A percentile compares a stretch with the other conserved stretches of the same genome.
Conservation (phyloP, 2,329 filamentous ascomycete genomes). For the Venturia effusa region DNA sequence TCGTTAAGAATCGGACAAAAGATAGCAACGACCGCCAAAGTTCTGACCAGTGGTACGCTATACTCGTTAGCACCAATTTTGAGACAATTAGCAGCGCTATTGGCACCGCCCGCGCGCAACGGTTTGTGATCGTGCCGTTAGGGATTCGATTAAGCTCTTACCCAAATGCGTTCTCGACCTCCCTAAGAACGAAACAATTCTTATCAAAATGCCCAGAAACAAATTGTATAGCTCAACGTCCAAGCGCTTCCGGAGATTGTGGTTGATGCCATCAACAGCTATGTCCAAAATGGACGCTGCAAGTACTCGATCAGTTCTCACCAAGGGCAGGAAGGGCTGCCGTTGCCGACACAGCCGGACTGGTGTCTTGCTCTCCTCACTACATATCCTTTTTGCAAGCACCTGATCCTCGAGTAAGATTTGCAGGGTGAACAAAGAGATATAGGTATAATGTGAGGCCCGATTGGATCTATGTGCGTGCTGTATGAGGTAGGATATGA, state of each 20-base stretch:
- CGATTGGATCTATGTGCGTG: slow-evolving; percentile 79
- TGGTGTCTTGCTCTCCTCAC: slow-evolving; percentile 58
- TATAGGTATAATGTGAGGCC: slow-evolving; percentile 70
- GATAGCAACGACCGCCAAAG: slow-evolving; percentile 83
- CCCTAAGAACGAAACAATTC: slow-evolving; percentile 74
- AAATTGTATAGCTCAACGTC: slow-evolving; percentile 80
- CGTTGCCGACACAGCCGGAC: slow-evolving; percentile 85
- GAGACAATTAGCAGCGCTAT: neutral
- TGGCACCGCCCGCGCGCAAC: neutral
- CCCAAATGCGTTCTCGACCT: slow-evolving; percentile 67
- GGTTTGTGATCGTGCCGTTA: neutral
- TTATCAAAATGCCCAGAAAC: slow-evolving; percentile 69
- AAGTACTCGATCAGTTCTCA: slow-evolving; percentile 61
- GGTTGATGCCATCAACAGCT: slow-evolving; percentile 83
- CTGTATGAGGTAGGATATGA: slow-evolving; percentile 86
- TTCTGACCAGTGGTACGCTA: slow-evolving; percentile 83
- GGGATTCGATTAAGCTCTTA: slow-evolving; percentile 15
- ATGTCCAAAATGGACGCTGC: slow-evolving; percentile 72
- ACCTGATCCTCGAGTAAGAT: slow-evolving; percentile 77
- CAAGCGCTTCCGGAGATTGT: slow-evolving; percentile 78
- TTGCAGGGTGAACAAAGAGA: slow-evolving; percentile 75
- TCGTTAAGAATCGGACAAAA: slow-evolving; percentile 80
- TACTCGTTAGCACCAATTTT: neutral
- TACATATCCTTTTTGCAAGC: slow-evolving; percentile 75
- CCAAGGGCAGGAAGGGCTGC: slow-evolving; percentile 70